These are phyloP conservation scores for Solanum piurae DNA, from an alignment of 257 asterid genomes.

Conservation along the genomic window DNA sequence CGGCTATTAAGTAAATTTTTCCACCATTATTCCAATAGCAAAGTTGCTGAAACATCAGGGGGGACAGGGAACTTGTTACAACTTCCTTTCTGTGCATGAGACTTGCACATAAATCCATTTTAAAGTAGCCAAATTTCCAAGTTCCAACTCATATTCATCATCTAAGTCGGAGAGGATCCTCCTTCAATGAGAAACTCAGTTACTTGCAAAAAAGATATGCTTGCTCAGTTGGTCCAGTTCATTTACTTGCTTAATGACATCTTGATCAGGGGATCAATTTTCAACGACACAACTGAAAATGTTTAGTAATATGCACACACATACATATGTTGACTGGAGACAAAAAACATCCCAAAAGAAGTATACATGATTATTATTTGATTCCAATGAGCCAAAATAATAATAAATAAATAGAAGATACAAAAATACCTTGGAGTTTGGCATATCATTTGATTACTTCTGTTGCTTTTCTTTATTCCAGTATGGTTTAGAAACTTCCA, in stretches of 20 bases:
- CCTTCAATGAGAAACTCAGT: background rate
- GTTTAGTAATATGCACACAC: background rate
- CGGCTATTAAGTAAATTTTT: background rate
- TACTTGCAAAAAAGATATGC: background rate
- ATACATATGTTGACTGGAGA: background rate
- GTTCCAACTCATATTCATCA: background rate
- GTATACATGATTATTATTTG: background rate
- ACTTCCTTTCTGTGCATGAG: background rate
- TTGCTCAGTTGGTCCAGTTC: background rate
- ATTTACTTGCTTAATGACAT: background rate
- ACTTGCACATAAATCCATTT: background rate
- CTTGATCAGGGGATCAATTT: background rate
- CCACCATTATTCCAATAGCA: background rate
- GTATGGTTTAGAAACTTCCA: background rate
- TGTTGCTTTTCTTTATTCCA: background rate
- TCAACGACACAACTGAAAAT: background rate
- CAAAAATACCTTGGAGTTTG: background rate
- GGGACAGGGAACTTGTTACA: background rate
- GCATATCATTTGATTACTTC: background rate
- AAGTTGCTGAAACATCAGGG: background rate
- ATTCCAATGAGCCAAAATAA: background rate
- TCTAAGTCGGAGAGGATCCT: background rate
- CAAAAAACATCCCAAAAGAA: background rate
- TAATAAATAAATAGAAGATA: background rate
- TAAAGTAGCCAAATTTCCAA: background rate